phyloP scores from a whole-genome alignment of 306 rosid species.

The Delonix regia region DNA sequence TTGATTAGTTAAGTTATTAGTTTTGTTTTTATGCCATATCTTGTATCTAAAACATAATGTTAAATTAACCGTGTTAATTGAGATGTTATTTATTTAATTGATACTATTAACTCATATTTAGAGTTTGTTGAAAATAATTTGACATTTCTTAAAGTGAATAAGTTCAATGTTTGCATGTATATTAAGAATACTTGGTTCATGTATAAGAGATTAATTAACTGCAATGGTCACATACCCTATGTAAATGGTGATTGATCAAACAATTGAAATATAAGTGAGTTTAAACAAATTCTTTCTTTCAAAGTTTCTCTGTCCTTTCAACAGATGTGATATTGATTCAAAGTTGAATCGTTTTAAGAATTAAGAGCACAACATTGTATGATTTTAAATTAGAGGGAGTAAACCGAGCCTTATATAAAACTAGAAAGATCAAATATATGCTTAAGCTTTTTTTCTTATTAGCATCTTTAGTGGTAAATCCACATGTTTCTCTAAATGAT shows the following conservation, averaged over 20 bases:
- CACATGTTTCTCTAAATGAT: conserved; percentile 14
- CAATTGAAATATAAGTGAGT: neutral
- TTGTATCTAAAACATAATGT: neutral
- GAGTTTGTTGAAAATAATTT: neutral
- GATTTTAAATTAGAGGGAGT: neutral
- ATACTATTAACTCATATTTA: neutral
- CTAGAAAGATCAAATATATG: neutral
- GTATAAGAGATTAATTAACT: too few relatives aligned
- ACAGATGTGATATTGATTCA: neutral
- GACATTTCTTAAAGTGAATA: neutral
- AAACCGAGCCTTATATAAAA: neutral
- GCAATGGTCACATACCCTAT: neutral
- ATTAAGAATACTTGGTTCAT: too few relatives aligned
- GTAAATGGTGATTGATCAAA: neutral
- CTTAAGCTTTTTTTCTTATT: neutral
- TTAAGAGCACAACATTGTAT: neutral
- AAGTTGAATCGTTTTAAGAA: neutral
- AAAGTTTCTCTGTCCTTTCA: neutral
- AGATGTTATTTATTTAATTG: neutral
- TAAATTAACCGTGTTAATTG: neutral
- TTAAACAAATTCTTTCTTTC: neutral
- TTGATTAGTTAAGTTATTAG: neutral
- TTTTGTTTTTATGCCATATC: neutral
- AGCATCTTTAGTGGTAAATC: neutral
- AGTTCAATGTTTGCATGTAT: neutral